Evolutionary conservation across 164 flowering plant genomes (phyloP).

Genomic region (Nymphaea thermarum): DNA sequence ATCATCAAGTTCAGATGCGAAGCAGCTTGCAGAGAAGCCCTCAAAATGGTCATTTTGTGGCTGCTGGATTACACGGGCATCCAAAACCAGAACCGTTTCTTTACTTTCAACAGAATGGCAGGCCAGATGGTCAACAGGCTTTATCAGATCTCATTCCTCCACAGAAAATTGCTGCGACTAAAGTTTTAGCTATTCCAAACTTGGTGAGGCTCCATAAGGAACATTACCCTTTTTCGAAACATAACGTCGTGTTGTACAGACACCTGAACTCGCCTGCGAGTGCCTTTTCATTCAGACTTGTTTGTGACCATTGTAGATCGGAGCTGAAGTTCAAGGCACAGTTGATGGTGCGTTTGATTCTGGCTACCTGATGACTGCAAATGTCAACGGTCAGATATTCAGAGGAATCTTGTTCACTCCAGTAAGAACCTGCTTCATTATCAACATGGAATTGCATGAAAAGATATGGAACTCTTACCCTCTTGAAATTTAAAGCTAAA

Average conservation of each 20-base stretch:
- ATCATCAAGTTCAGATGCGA: slow-evolving; percentile 9
- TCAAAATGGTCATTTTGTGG: slow-evolving; percentile 17
- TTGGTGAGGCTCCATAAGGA: slow-evolving; percentile 24
- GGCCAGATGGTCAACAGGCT: slow-evolving; percentile 14
- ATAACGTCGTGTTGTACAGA: too few species aligned
- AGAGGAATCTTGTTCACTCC: slow-evolving; percentile 85
- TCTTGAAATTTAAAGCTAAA: not conserved
- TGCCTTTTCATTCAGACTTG: not conserved
- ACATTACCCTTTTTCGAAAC: too few species aligned
- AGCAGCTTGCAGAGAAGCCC: slow-evolving; percentile 9
- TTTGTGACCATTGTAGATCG: slow-evolving; percentile 31
- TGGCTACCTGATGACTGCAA: slow-evolving; percentile 85
- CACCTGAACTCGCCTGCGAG: too few species aligned
- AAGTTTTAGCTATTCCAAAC: slow-evolving; percentile 10
- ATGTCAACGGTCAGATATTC: slow-evolving; percentile 63
- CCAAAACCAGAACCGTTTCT: slow-evolving; percentile 20
- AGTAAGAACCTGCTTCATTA: slow-evolving; percentile 25
- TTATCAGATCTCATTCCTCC: slow-evolving; percentile 13
- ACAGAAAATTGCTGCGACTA: slow-evolving; percentile 12
- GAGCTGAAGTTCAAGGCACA: slow-evolving; percentile 76
- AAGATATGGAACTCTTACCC: not conserved
- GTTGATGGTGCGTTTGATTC: slow-evolving; percentile 92
- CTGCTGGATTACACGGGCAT: slow-evolving; percentile 19
- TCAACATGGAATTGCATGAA: not conserved
- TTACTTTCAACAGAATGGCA: slow-evolving; percentile 11